phyloP scores from a whole-genome alignment of 495 filamentous ascomycete genomes.

The Schizothecium vesticola region DNA sequence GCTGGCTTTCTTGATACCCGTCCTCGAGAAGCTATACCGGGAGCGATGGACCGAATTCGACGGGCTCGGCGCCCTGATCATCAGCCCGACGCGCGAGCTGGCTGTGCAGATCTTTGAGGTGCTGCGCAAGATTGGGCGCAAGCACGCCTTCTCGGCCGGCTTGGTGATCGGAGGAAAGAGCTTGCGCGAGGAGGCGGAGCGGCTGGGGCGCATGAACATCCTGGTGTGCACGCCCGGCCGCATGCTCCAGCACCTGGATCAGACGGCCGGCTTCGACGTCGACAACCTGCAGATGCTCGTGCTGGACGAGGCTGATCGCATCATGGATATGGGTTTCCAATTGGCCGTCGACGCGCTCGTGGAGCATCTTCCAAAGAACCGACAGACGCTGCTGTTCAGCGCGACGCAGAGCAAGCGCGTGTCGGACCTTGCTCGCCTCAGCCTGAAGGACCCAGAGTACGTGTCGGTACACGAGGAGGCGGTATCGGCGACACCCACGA shows the following conservation, averaged over 20 bases:
- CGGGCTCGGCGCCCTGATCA: slow-evolving; percentile 85
- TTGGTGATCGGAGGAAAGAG: slow-evolving; percentile 94
- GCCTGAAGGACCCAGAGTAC: slow-evolving; percentile 87
- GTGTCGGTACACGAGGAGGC: slow-evolving; percentile 87
- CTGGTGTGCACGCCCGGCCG: slow-evolving; percentile 92
- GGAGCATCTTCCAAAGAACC: slow-evolving; percentile 77
- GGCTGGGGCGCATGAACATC: slow-evolving; percentile 92
- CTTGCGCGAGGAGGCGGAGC: slow-evolving; percentile 79
- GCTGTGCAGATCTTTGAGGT: slow-evolving; percentile 98
- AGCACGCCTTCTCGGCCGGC: slow-evolving; percentile 88
- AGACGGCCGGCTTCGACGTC: slow-evolving; percentile 85
- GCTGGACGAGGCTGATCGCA: slow-evolving; percentile 92
- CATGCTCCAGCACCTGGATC: slow-evolving; percentile 93
- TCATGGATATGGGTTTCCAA: slow-evolving; percentile 98
- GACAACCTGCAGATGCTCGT: slow-evolving; percentile 89
- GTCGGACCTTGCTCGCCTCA: slow-evolving; percentile 82
- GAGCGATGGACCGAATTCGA: slow-evolving; percentile 85
- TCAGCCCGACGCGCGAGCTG: slow-evolving; percentile 90
- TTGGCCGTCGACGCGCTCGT: slow-evolving; percentile 86
- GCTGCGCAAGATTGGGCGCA: slow-evolving; percentile 78
- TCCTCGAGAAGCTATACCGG: slow-evolving; percentile 92
- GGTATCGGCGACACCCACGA: slow-evolving; percentile 71
- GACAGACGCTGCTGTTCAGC: slow-evolving; percentile 92
- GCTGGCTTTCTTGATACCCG: slow-evolving; percentile 83
- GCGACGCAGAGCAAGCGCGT: slow-evolving; percentile 95